Evolutionary conservation across 2,329 filamentous ascomycete species (phyloP), one percentile per base, ranked within the genome.

Genomic region (Xylaria sp.): DNA sequence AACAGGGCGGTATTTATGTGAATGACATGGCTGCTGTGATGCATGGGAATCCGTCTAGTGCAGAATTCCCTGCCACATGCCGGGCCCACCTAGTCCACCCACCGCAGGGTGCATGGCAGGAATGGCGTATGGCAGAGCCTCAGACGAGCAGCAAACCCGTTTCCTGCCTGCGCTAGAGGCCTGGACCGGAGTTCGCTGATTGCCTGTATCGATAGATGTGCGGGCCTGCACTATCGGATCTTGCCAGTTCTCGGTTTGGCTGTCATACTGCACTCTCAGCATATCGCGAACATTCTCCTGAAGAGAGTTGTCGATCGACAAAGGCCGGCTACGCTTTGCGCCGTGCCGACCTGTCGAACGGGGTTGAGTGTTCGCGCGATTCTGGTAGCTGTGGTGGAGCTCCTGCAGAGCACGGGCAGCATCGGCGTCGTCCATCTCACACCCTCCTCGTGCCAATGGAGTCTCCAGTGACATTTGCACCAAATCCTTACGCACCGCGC

Each of bases 281-380:
- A 89, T 76, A 48, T 85, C 81, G 49, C 86, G 84, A 9, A 90
- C 86, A 54, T 87, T 86, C 55, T 88, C 84, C 65, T 89, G 86
- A 7, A 87, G 74, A n/a, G 76, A 72, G 52, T 78, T 74, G 53
- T 89, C 85, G 50, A 82, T 76, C 13, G 84, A 87, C 7, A 74
- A 64, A 13, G 84, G 78, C 46, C 85, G 78, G 64, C 80, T 82
- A 62, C 87, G 81, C 76, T 89, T 89, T 54, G 74, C 72, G 20
- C 78, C 77, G 22, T 66, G 70, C 45, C 68, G 72, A 24, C 67
- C 66, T 16, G 69, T 71, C 49, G 77, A 64, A 60, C 74, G 62
- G 52, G 70, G 54, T 22, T 63, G 56, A 4, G 53, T 40, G 39
- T 53, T 68, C 19, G 66, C 64, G 26, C 69, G 72, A 50, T 72